Evolutionary conservation across 2,329 filamentous ascomycete genomes (phyloP).

Genomic region (Trichoderma simmonsii): DNA sequence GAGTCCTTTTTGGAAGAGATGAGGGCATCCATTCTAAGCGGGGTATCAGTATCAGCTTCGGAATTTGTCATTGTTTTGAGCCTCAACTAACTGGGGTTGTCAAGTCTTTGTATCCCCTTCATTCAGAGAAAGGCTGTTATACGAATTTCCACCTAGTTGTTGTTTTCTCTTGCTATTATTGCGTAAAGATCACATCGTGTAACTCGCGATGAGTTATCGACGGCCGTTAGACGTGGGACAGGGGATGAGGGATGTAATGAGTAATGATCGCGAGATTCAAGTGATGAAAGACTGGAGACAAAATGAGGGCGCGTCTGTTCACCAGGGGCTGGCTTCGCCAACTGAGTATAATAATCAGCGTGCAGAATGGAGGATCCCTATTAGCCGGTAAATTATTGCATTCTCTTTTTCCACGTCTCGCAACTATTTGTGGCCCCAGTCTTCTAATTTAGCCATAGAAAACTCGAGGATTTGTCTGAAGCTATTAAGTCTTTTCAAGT

Average conservation of each 20-base stretch:
- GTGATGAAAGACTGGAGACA: constrained; percentile 14
- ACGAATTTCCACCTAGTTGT: not conserved
- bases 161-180: not conserved
- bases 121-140: not conserved
- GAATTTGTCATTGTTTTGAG: not conserved
- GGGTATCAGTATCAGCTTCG: not conserved
- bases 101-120: not conserved
- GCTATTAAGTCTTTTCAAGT: not conserved
- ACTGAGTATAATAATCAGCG: constrained; percentile 13
- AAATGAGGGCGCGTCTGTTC: not conserved
- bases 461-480: not conserved
- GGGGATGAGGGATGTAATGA: constrained; percentile 6
- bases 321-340: constrained; percentile 1
- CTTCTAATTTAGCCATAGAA: not conserved
- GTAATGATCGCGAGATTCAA: not conserved
- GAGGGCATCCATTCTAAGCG: not conserved
- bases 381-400: not conserved
- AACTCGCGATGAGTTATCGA: not conserved
- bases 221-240: constrained; percentile 2
- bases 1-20: not conserved
- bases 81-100: not conserved
- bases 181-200: not conserved
- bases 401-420: not conserved
- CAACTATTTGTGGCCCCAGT: not conserved
- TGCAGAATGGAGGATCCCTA: constrained; percentile 12